These are phyloP conservation scores for Aspergillus viridinutans DNA, from an alignment of 2,329 filamentous ascomycete genomes.

Conservation along the genomic window DNA sequence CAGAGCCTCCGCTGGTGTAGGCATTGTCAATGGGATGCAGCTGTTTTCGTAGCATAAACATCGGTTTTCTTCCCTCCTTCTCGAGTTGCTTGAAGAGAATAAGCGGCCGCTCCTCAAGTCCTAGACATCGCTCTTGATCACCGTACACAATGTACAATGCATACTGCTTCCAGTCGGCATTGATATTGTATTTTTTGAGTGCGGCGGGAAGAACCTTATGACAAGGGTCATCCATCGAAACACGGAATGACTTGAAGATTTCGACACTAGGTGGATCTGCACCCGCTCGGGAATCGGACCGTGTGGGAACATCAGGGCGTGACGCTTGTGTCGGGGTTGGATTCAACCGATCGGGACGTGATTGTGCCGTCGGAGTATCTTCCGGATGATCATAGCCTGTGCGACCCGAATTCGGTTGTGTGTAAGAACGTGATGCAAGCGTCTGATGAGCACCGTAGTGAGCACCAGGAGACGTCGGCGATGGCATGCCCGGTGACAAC, in stretches of 20 bases:
- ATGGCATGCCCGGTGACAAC: conserved; percentile 45
- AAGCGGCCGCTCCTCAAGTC: conserved; percentile 85
- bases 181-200: conserved; percentile 97
- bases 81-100: conserved; percentile 97
- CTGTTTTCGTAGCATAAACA: conserved; percentile 89
- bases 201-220: conserved; percentile 95
- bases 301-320: conserved; percentile 30
- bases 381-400: conserved; percentile 37
- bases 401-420: conserved; percentile 31
- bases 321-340: conserved; percentile 27
- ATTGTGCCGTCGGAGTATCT: conserved; percentile 27
- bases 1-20: conserved; percentile 19
- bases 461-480: conserved; percentile 42
- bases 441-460: conserved; percentile 38
- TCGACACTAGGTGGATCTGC: conserved; percentile 59
- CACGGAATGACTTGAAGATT: conserved; percentile 98
- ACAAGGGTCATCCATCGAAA: conserved; percentile 96
- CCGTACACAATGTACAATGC: conserved; percentile 97
- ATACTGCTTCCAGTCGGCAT: conserved; percentile 95
- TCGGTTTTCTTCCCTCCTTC: conserved; percentile 94
- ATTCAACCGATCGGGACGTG: conserved; percentile 30
- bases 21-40: conserved; percentile 47
- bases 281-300: conserved; percentile 27
- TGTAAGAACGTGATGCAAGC: conserved; percentile 42
- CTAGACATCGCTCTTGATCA: conserved; percentile 93